Conservation (phyloP, 2,329 filamentous ascomycete species). For the Trichophyton benhamiae region DNA sequence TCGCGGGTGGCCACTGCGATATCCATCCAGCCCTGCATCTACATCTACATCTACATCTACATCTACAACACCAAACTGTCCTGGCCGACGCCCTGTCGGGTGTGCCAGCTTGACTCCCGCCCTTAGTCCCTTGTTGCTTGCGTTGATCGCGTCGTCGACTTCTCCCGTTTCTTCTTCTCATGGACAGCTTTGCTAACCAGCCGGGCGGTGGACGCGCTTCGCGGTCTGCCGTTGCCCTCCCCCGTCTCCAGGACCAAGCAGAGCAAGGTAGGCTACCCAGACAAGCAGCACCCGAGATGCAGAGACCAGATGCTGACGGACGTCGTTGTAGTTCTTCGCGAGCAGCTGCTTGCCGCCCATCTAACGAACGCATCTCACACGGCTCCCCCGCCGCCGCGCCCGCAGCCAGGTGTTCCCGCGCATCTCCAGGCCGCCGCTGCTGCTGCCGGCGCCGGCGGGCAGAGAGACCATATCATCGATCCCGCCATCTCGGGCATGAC, state of each 20-base stretch:
- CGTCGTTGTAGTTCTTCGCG: conserved; percentile 43
- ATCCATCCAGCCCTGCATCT: no score
- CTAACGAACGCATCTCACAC: conserved; percentile 18
- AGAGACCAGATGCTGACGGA: conserved; percentile 1
- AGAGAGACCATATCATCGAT: conserved; percentile 42
- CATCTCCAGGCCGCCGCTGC: conserved; percentile 24
- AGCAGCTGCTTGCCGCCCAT: conserved; percentile 46
- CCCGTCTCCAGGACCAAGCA: conserved; percentile 28
- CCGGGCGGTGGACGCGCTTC: not conserved
- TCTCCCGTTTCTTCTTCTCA: not conserved
- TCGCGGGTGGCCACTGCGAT: no score
- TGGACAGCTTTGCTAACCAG: not conserved
- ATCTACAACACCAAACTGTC: no score
- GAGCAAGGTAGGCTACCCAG: conserved; percentile 30
- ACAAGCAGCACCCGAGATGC: not conserved
- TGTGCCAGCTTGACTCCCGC: no score
- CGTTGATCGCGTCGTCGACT: not conserved
- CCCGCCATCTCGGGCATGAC: conserved; percentile 42
- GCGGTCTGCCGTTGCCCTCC: not conserved
- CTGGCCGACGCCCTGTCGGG: not conserved
- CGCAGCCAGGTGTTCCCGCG: conserved; percentile 32
- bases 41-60: no score
- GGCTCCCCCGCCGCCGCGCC: conserved; percentile 34
- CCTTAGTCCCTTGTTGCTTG: not conserved
- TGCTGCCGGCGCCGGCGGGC: conserved; percentile 19